Base-by-base conservation (phyloP, 768 basidiomycete species). In the Rhodotorula graminis region DNA sequence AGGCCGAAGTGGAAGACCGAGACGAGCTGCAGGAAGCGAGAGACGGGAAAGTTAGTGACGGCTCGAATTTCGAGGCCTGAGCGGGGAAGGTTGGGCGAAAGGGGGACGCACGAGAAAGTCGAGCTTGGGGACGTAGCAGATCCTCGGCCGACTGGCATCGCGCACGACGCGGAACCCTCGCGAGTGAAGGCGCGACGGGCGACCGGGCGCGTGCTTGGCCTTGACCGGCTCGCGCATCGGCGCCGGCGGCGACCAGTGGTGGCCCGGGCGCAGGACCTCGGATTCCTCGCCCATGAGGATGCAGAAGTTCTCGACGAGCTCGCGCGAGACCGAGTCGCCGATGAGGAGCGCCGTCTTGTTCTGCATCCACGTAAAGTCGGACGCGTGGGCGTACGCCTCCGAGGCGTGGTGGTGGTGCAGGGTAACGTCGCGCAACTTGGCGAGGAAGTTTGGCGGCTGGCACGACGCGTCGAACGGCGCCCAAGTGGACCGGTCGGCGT, bases 291-390 rank as follows among this genome's bases (percentile, higher is more conserved):
- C 78, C 61, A 79, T 57, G 37, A 79, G 67, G n/a, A 66, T 63
- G 72, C 78, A 79, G 62, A 79, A 77, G 71, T 77, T 73, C 63
- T 77, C 75, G 60, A 79, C 77, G 70, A 76, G 78, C 63, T 79
- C 78, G 31, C 78, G 68, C 65, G 77, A 77, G 64, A 79, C 75
- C 33, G 70, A 70, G 61, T 79, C 78, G 42, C 78, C 78, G 61
- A 79, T 72, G n/a, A 77, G 46, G 25, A 79, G 66, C 21, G 72
- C 74, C 40, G 78, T 79, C 42, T 65, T 66, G 70, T 76, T 76
- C 37, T 64, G 64, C 25, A 79, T 40, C 77, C 77, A 79, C 25
- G 50, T 37, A n/a, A 79, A 68, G 52, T 71, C 73, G 60, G 29
- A 18, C 1, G 40, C 25, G 18, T 40, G 27, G 31, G 40, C 57